Evolutionary conservation across 495 filamentous ascomycete species (phyloP), one percentile per base, ranked within the genome.

Genomic region (Penicillium cosmopolitanum): DNA sequence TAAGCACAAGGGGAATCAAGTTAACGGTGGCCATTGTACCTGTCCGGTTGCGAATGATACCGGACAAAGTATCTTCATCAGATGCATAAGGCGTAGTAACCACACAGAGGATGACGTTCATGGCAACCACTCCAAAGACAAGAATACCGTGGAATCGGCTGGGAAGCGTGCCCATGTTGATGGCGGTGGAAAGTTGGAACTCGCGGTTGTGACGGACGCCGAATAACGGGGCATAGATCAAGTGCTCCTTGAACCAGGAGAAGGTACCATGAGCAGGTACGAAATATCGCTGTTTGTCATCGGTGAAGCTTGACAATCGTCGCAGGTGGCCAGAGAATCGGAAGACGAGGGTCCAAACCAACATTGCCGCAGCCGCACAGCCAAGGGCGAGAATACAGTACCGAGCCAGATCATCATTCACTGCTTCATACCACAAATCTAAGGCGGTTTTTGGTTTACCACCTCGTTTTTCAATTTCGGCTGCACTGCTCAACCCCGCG

Each of bases 121-220:
- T 88, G 34, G 80, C 81, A 25, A 96, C 74, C 67, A 96, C 92
- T 12, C 80, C 78, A 19, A 81, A 64, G 4, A 98, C 77, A 48
- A 96, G 77, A 36, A 95, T 64, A 6, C 81, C 80, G 67, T 98
- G 93, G 51, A 97, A 85, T 10, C 95, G 86, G 43, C 87, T 91
- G 4, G 95, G 95, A 3, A 98, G 76, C 1, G 87, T 93, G 33
- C 95, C 95, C 66, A 97, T 82, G 70, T 91, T 93, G 63, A 95
- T 67, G 42, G 88, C 89, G 13, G 84, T 77, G 5, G 89, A 94
- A 5, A 97, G 73, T 62, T 85, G 84, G 61, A 96, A 85, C 70
- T 96, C 93, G 53, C 88, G 85, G 75, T 95, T 96, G 77, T 97
- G 94, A 28, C 94, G 86, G 60, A 83, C 89, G 11, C 82, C 83